Evolutionary conservation across 2,329 filamentous ascomycete species (phyloP).

Genomic region (Neonectria hederae): DNA sequence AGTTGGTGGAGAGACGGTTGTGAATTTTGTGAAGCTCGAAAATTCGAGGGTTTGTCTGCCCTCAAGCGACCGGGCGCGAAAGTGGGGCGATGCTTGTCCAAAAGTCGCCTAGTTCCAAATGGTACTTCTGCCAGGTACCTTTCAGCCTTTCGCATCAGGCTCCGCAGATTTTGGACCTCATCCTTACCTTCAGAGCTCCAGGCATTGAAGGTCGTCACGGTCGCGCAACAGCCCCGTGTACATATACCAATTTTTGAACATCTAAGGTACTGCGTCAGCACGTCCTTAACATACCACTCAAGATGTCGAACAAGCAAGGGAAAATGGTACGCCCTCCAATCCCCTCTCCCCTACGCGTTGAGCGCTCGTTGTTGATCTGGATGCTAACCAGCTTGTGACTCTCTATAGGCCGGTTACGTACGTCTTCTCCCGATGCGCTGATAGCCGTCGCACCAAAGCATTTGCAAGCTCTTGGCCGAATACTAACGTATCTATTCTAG

Average conservation of each 20-base stretch:
- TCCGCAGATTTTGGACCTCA: conserved; percentile 57
- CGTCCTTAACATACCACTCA: conserved; percentile 41
- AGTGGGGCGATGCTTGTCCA: conserved; percentile 26
- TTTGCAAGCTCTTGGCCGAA: neutral
- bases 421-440: conserved; percentile 49
- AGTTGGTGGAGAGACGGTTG: conserved; percentile 37
- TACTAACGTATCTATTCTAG: conserved; percentile 56
- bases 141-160: conserved; percentile 54
- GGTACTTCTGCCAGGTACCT: conserved; percentile 48
- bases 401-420: conserved; percentile 75
- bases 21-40: conserved; percentile 50
- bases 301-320: conserved; percentile 82
- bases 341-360: conserved; percentile 34
- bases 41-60: conserved; percentile 55
- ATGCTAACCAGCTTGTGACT: conserved; percentile 66
- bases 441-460: neutral
- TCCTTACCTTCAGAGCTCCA: conserved; percentile 55
- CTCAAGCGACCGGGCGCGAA: conserved; percentile 45
- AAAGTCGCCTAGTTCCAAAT: conserved; percentile 39
- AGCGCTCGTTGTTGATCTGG: conserved; percentile 56
- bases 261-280: conserved; percentile 46
- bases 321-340: conserved; percentile 86
- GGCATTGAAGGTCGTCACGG: conserved; percentile 53
- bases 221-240: conserved; percentile 53
- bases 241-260: conserved; percentile 56